Evolutionary conservation across 2,329 filamentous ascomycete species (phyloP).

Genomic region (Colletotrichum ledebouriae): DNA sequence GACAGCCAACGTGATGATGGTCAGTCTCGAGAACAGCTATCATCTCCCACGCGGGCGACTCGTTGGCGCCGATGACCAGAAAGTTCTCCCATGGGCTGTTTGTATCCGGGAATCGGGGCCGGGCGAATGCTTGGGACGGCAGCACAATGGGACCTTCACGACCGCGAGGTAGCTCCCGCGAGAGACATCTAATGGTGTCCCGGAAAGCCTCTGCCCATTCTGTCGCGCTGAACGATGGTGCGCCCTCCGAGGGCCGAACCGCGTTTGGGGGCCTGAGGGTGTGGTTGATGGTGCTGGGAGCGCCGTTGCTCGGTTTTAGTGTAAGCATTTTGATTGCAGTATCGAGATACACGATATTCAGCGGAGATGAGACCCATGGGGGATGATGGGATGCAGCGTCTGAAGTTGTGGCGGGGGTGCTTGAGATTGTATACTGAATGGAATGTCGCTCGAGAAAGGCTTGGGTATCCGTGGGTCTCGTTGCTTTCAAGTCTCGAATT

Average conservation of each 20-base stretch:
- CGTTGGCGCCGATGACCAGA: not conserved
- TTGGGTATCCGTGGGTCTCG: not conserved
- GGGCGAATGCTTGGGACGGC: conserved; percentile 2
- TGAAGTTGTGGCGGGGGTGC: not conserved
- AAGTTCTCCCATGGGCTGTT: conserved; percentile 3
- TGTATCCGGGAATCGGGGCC: conserved; percentile 7
- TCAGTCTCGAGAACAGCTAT: conserved; percentile 2
- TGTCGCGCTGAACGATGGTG: conserved; percentile 1
- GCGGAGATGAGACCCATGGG: conserved; percentile 3
- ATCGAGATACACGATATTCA: not conserved
- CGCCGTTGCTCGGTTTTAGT: too few species aligned
- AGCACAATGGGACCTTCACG: not conserved
- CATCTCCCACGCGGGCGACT: conserved; percentile 6
- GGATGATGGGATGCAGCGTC: not conserved
- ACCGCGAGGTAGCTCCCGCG: too few species aligned
- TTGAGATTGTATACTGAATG: not conserved
- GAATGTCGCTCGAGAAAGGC: conserved; percentile 3
- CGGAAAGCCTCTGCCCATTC: conserved; percentile 10
- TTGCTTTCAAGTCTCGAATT: conserved; percentile 2
- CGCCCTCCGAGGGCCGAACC: conserved; percentile 4
- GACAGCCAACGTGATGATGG: conserved; percentile 9
- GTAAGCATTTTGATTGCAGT: too few species aligned
- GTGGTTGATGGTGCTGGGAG: too few species aligned
- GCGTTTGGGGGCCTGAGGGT: too few species aligned
- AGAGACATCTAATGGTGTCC: not conserved